These are phyloP conservation scores for Jatropha podagrica DNA, from an alignment of 441 rosid species.

Conservation along the genomic window DNA sequence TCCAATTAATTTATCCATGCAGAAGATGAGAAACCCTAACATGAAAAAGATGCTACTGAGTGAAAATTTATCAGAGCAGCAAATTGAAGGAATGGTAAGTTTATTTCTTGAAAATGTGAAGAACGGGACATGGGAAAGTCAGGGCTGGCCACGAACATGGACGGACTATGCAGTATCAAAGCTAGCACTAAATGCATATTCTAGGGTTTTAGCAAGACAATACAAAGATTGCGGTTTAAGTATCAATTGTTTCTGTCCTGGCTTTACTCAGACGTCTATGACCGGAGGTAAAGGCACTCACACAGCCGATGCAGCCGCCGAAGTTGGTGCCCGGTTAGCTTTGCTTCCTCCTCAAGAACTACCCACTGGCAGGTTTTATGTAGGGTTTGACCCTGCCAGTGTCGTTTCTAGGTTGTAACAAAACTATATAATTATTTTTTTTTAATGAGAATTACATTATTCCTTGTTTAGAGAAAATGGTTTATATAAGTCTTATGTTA, in stretches of 20 bases:
- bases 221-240: conserved; percentile 37
- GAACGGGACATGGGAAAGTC: conserved; percentile 57
- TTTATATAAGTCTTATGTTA: too few species aligned
- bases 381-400: conserved; percentile 34
- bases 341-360: conserved; percentile 54
- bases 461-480: too few species aligned
- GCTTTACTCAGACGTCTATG: conserved; percentile 83
- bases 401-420: conserved; percentile 38
- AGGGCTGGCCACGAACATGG: conserved; percentile 89
- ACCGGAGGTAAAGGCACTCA: conserved; percentile 70
- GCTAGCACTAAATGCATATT: conserved; percentile 74
- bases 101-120: conserved; percentile 50
- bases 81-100: conserved; percentile 46
- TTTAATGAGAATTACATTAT: too few species aligned
- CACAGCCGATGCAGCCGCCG: conserved; percentile 60
- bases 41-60: conserved; percentile 43
- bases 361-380: conserved; percentile 53
- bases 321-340: conserved; percentile 36
- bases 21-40: conserved; percentile 67
- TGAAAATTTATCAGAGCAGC: conserved; percentile 41
- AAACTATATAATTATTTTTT: too few species aligned
- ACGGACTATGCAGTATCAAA: conserved; percentile 86
- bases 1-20: conserved; percentile 15
- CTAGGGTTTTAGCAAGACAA: conserved; percentile 60
- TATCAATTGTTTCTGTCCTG: conserved; percentile 81